Evolutionary conservation across 2,329 filamentous ascomycete genomes (phyloP).

Genomic region (Waltergamsia citrina): DNA sequence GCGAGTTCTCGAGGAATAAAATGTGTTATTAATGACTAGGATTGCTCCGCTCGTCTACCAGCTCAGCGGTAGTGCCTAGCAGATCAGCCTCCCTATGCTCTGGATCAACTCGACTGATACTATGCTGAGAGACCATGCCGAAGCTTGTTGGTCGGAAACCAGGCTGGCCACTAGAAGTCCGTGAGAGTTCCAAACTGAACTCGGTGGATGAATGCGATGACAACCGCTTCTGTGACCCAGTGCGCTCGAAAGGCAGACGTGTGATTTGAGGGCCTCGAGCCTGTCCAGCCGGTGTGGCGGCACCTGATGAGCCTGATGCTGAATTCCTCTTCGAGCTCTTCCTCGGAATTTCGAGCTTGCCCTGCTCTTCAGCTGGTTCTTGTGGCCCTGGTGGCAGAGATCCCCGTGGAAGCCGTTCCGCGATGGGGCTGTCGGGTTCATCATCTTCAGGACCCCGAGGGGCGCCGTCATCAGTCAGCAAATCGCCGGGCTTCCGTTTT

Average conservation of each 20-base stretch:
- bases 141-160: conserved; percentile 43
- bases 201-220: conserved; percentile 41
- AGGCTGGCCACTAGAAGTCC: conserved; percentile 11
- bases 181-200: conserved; percentile 22
- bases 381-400: conserved; percentile 4
- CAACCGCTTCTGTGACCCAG: conserved; percentile 39
- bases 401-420: conserved; percentile 15
- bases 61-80: too few relatives aligned
- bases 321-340: conserved; percentile 63
- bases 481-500: conserved; percentile 19
- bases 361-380: conserved; percentile 14
- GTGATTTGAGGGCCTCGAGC: conserved; percentile 5
- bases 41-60: too few relatives aligned
- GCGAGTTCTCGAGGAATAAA: too few relatives aligned
- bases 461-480: conserved; percentile 36
- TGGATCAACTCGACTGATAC: conserved; percentile 44
- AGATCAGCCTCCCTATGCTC: conserved; percentile 15
- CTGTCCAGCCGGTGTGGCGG: too few relatives aligned
- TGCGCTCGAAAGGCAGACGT: conserved; percentile 47
- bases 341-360: conserved; percentile 48
- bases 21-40: too few relatives aligned
- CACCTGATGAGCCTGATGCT: too few relatives aligned
- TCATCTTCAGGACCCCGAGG: conserved; percentile 35
- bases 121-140: conserved; percentile 49
- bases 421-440: conserved; percentile 23